Evolutionary conservation across 495 filamentous ascomycete genomes (phyloP).

Genomic region (Letharia lupina): DNA sequence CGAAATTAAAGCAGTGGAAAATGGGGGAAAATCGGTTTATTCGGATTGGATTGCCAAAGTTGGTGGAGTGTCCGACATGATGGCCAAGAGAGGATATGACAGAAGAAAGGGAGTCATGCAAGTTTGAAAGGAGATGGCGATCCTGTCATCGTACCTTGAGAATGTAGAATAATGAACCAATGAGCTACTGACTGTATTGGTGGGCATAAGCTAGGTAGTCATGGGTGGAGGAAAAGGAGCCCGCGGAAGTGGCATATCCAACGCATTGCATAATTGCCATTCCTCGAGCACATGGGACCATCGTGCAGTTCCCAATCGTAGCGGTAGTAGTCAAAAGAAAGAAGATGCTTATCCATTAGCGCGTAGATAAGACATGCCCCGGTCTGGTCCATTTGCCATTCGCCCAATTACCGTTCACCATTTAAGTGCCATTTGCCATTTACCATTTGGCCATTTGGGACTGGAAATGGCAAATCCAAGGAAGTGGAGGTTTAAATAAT

Average conservation of each 20-base stretch:
- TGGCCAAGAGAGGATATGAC: not conserved
- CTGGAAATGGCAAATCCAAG: too few species aligned
- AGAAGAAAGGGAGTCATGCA: not conserved
- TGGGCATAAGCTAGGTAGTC: not conserved
- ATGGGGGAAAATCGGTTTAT: not conserved
- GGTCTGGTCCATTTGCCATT: not conserved
- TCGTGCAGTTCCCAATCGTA: too few species aligned
- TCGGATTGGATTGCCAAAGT: too few species aligned
- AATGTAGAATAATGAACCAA: not conserved
- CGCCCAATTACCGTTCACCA: too few species aligned
- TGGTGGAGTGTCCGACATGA: not conserved
- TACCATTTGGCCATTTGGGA: too few species aligned
- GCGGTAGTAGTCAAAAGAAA: not conserved
- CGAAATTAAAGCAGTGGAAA: not conserved
- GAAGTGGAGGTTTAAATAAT: too few species aligned
- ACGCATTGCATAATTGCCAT: not conserved
- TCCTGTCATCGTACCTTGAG: not conserved
- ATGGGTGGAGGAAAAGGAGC: not conserved
- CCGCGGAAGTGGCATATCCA: not conserved
- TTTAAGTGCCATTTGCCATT: too few species aligned
- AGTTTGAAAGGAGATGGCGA: conserved; percentile 1
- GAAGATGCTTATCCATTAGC: not conserved
- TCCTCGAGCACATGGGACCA: not conserved
- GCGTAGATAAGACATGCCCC: not conserved
- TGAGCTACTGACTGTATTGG: not conserved